Evolutionary conservation across 1,284 basidiomycete genomes (phyloP), one percentile per base, ranked within the genome.

Genomic region (Sporisorium reilianum): DNA sequence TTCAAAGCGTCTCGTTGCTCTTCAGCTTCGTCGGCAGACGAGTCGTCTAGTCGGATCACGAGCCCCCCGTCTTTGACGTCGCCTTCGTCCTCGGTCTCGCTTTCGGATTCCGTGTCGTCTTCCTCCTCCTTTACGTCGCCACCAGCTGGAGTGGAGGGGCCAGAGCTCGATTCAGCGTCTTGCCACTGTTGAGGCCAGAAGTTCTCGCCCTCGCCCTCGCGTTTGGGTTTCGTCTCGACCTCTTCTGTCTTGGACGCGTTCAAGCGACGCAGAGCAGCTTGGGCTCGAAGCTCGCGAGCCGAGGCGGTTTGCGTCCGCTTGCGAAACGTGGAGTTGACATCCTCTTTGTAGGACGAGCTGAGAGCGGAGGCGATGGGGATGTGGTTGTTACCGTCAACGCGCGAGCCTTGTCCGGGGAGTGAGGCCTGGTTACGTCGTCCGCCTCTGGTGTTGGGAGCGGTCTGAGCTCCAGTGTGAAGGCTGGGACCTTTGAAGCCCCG

Each of bases 391-490:
- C 66, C 71, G 51, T 80, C 79, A 28, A 80, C 64, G n/a, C 79
- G 55, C 1, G 67, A 70, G 42, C 77, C 75, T 45, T 55, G 55
- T 10, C 74, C 78, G 9, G 68, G 67, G 6, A 80, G 45, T 4
- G 48, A 32, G 2, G 53, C 42, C 42, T 67, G 66, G 3, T 69
- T 30, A 9, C 79, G 56, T 25, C 72, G 44, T 36, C 56, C 65
- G 10, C 60, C 60, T 49, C 71, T 67, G 38, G 67, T 61, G 45
- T 79, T 78, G 51, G 70, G 59, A 2, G 70, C 66, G 8, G 78
- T 80, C 51, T 80, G 79, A 5, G 77, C 79, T 20, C 79, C 79
- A 8, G 79, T 79, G 40, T 74, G 78, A 6, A 80, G 63, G 26
- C 55, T 73, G 11, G 79, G 79, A 3, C 75, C 77, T 10, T 56